phyloP scores from a whole-genome alignment of 306 rosid genomes.

The Cucumis cinereus region DNA sequence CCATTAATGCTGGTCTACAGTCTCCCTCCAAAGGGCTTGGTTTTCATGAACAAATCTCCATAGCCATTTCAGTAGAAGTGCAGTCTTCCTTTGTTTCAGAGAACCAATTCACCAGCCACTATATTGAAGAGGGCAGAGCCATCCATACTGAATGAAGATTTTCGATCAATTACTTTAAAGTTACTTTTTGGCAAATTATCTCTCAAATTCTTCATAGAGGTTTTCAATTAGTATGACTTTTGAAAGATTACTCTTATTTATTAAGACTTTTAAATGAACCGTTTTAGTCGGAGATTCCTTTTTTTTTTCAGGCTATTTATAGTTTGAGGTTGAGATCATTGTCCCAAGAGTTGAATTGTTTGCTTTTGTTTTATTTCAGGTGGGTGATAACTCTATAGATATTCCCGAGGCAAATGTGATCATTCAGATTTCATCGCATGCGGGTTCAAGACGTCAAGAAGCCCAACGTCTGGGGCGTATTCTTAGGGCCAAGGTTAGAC shows the following conservation, averaged over 20 bases:
- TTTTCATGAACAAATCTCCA: too few species aligned
- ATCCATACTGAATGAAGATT: background rate
- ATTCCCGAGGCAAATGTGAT: slow-evolving; percentile 98
- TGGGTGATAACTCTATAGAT: slow-evolving; percentile 92
- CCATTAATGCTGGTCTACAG: background rate
- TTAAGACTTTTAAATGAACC: background rate
- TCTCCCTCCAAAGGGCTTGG: too few species aligned
- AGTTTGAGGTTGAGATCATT: background rate
- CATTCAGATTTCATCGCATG: slow-evolving; percentile 96
- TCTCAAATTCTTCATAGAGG: background rate
- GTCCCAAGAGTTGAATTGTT: background rate
- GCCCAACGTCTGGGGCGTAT: slow-evolving; percentile 98
- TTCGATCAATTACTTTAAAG: background rate
- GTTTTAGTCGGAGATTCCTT: too few species aligned
- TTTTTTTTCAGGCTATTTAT: too few species aligned
- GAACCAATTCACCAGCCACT: too few species aligned
- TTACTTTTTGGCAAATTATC: background rate
- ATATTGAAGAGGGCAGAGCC: too few species aligned
- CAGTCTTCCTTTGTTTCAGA: too few species aligned
- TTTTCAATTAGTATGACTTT: background rate
- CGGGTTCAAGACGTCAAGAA: slow-evolving; percentile 99
- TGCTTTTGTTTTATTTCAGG: slow-evolving; percentile 34
- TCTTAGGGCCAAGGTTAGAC: slow-evolving; percentile 85
- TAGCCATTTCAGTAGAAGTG: too few species aligned
- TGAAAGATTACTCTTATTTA: background rate